A percentile compares a stretch with the other conserved stretches of the same genome.
Evolutionary conservation across 2,329 filamentous ascomycete species (phyloP).

Genomic region (Trichothecium sympodiale): DNA sequence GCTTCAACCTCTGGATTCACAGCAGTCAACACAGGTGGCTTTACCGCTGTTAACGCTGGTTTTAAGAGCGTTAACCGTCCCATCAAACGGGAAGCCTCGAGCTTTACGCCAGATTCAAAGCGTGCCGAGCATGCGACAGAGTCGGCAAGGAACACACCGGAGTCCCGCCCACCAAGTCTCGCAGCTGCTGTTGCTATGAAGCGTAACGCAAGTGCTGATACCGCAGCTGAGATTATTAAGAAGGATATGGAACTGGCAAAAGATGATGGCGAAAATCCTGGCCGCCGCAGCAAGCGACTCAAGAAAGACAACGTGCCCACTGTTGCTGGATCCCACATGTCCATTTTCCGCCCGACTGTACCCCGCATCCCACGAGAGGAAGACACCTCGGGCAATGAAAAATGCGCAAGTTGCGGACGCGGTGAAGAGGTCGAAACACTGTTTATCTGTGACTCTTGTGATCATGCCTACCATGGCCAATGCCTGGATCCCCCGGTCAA

Average conservation of each 20-base stretch:
- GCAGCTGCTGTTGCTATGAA: conserved; percentile 56
- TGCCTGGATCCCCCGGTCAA: conserved; percentile 83
- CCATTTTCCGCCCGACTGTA: conserved; percentile 73
- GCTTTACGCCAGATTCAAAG: conserved; percentile 49
- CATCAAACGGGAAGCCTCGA: conserved; percentile 36
- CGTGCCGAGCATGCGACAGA: conserved; percentile 37
- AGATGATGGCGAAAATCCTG: conserved; percentile 53
- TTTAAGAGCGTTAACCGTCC: conserved; percentile 58
- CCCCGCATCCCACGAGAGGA: conserved; percentile 53
- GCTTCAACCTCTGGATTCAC: conserved; percentile 45
- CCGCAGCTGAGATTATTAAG: conserved; percentile 31
- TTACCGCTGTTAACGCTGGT: conserved; percentile 62
- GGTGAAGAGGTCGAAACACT: conserved; percentile 61
- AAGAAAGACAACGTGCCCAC: conserved; percentile 73
- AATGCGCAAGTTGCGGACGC: conserved; percentile 79
- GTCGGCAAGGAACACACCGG: conserved; percentile 54
- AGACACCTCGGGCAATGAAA: conserved; percentile 34
- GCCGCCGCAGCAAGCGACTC: conserved; percentile 80
- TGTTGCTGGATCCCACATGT: conserved; percentile 95
- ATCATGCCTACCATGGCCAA: conserved; percentile 72
- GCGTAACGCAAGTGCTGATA: conserved; percentile 58
- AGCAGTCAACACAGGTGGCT: conserved; percentile 48
- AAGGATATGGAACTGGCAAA: conserved; percentile 37
- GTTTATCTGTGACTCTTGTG: conserved; percentile 82
- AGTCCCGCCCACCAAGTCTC: conserved; percentile 45